Evolutionary conservation across 2,329 filamentous ascomycete genomes (phyloP), one percentile per base, ranked within the genome.

Genomic region (Ceratocystis smalleyi): DNA sequence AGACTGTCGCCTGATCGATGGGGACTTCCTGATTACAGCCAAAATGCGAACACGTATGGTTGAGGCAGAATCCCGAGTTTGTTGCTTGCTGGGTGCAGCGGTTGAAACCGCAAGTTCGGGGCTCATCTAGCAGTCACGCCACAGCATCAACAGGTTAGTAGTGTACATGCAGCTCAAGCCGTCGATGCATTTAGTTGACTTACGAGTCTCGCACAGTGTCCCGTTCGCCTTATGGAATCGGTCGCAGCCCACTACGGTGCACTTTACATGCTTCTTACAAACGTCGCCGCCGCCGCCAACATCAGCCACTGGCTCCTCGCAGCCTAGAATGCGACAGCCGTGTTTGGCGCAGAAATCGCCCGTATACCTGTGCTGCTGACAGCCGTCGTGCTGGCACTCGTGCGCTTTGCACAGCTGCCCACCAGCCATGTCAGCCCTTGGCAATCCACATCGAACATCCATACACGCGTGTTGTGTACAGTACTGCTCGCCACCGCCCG

Each of bases 391-490:
- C 22, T 59, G 43, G 57, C 65, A 66, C 30, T 66, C 59, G 49
- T 66, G 65, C 43, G 40, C 27, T 17, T 54, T 45, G 17, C 65
- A 63, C 65, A 66, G 7, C 35, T 61, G 12, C 35, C 62, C 62
- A 27, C 43, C 30, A 8, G 27, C 47, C 59, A 57, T 51, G 24
- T 45, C 59, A 27, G 49, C 62, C 12, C 22, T 51, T 15, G 63
- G 59, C 24, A 57, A 30, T n/a, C 32, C 17, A 30, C 67, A 68
- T 2, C 47, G 55, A 43, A 27, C 43, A n/a, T 64, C 63, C 17
- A 49, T 40, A 43, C 67, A 68, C 22, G 57, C 55, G 51, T 68
- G 67, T 8, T 61, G 51, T 24, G 51, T 57, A n/a, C 67, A 68
- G n/a, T 49, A 57, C 7, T 55, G 30, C 43, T 57, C 27, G 19